Conservation (phyloP, 768 basidiomycete species). For the Lentinula detonsa region DNA sequence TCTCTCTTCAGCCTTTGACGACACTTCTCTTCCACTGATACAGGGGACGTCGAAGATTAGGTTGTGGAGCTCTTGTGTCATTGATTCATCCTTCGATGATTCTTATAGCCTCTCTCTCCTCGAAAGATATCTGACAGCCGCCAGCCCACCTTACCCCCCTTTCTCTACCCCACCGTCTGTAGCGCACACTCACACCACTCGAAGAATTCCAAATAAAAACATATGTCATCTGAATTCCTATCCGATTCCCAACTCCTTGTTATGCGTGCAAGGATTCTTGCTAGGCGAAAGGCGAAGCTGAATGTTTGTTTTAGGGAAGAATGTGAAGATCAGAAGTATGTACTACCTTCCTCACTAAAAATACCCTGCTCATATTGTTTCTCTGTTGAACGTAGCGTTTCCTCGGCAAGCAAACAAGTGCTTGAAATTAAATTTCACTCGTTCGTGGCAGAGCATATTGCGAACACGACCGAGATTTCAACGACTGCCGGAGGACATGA, state of each 20-base stretch:
- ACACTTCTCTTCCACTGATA: not conserved
- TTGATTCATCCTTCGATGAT: not conserved
- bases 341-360: not conserved
- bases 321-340: not conserved
- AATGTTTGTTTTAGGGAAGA: not conserved
- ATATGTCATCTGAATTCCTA: not conserved
- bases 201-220: too few relatives aligned
- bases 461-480: not conserved
- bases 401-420: not conserved
- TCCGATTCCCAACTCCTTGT: not conserved
- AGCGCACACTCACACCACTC: too few relatives aligned
- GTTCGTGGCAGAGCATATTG: not conserved
- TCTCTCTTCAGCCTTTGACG: too few relatives aligned
- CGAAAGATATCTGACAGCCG: not conserved
- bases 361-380: too few relatives aligned
- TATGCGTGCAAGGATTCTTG: not conserved
- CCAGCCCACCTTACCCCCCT: too few relatives aligned
- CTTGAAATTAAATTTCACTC: not conserved
- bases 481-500: not conserved
- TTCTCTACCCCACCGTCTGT: too few relatives aligned
- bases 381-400: not conserved
- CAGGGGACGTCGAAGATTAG: not conserved
- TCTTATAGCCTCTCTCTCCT: not conserved
- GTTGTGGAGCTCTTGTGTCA: not conserved
- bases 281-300: conserved; percentile 1